Conservation (phyloP, 2,329 filamentous ascomycete species). For the Calonectria honghensis region DNA sequence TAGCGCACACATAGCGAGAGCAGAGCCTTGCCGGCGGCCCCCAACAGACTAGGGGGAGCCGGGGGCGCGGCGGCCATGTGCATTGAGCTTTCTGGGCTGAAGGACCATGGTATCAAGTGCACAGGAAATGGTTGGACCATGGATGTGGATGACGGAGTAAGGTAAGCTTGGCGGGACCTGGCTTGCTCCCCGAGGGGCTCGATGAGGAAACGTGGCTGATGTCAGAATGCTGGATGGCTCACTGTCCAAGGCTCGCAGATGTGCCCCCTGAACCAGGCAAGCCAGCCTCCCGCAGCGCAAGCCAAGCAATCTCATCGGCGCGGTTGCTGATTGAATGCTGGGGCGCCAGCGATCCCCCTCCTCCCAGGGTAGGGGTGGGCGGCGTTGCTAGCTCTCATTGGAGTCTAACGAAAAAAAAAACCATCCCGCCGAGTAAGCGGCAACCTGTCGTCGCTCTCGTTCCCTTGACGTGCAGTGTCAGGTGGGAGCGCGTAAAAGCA, state of each 20-base stretch:
- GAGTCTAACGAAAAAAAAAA: conserved; percentile 6
- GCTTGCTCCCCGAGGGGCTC: conserved; percentile 28
- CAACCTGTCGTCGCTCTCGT: conserved; percentile 27
- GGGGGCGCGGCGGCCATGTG: conserved; percentile 22
- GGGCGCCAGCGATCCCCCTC: conserved; percentile 38
- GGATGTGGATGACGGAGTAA: conserved; percentile 42
- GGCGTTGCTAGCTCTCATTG: conserved; percentile 32
- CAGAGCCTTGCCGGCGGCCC: conserved; percentile 21
- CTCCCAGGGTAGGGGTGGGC: conserved; percentile 26
- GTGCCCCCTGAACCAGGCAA: conserved; percentile 30
- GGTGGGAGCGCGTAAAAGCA: conserved; percentile 16
- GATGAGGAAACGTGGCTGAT: conserved; percentile 54
- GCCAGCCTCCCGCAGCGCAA: conserved; percentile 29
- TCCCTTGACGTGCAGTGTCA: conserved; percentile 27
- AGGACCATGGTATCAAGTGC: conserved; percentile 32
- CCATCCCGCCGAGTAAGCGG: conserved; percentile 33
- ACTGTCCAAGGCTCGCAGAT: conserved; percentile 29
- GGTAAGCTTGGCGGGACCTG: conserved; percentile 45
- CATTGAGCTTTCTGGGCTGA: conserved; percentile 41
- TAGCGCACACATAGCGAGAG: conserved; percentile 4
- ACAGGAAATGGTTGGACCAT: conserved; percentile 32
- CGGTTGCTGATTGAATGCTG: conserved; percentile 31
- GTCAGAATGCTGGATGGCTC: conserved; percentile 55
- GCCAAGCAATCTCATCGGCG: conserved; percentile 34
- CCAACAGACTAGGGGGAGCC: conserved; percentile 14